phyloP scores from a whole-genome alignment of 192 early-diverging fungal species.

The Phlyctochytrium bullatum region DNA sequence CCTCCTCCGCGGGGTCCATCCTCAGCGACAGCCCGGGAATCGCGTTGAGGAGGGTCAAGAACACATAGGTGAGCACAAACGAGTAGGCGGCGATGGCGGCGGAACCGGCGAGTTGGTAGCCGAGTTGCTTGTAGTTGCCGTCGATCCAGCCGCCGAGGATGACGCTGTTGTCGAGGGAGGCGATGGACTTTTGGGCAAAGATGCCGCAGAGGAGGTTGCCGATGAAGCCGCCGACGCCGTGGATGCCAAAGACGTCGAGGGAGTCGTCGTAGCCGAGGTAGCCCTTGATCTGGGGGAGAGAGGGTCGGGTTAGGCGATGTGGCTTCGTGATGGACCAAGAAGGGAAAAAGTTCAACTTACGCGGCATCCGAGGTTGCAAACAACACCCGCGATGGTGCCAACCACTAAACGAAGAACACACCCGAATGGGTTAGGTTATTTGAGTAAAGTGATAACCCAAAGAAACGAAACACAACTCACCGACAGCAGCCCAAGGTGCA shows the following conservation, averaged over 20 bases:
- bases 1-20: constrained; percentile 58
- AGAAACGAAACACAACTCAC: background rate
- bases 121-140: constrained; percentile 77
- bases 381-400: constrained; percentile 68
- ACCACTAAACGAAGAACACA: no score
- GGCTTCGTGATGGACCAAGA: no score
- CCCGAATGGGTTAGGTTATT: no score
- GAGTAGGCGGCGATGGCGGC: constrained; percentile 70
- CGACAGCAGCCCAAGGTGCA: constrained; percentile 70
- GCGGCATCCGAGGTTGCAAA: constrained; percentile 81
- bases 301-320: no score
- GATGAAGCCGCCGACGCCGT: constrained; percentile 80
- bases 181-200: constrained; percentile 74
- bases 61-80: constrained; percentile 71
- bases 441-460: background rate
- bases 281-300: constrained; percentile 83
- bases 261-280: constrained; percentile 73
- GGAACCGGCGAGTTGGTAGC: constrained; percentile 73
- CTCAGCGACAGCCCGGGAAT: constrained; percentile 72
- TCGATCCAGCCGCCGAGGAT: constrained; percentile 76
- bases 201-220: constrained; percentile 83
- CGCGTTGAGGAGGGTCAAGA: constrained; percentile 67
- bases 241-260: constrained; percentile 81
- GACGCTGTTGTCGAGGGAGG: constrained; percentile 55
- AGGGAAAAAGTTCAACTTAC: no score